Conservation (phyloP, 352 stramenopile species). For the Globisporangium abappressorium region DNA sequence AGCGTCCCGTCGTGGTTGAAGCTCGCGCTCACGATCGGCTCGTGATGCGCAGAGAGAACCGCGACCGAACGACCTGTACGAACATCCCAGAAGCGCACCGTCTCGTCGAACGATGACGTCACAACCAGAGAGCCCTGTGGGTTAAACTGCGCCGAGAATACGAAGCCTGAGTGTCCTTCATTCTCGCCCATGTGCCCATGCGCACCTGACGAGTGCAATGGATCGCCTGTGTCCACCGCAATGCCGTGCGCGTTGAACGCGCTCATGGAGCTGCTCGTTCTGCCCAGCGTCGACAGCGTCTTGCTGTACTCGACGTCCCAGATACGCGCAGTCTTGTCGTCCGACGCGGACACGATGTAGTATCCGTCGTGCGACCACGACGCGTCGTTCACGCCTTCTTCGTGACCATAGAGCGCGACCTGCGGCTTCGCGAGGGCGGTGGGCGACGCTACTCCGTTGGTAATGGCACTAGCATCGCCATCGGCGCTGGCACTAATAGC, state of each 20-base stretch:
- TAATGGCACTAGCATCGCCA: background rate
- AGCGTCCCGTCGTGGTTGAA: slow-evolving; percentile 95
- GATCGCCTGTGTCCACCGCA: slow-evolving; percentile 19
- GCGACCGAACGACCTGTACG: slow-evolving; percentile 86
- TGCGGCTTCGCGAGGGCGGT: slow-evolving; percentile 17
- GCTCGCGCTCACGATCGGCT: slow-evolving; percentile 92
- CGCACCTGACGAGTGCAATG: background rate
- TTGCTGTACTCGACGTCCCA: slow-evolving; percentile 92
- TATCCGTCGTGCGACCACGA: slow-evolving; percentile 85
- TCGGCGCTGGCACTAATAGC: background rate
- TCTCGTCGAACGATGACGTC: slow-evolving; percentile 93
- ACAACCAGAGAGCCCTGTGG: slow-evolving; percentile 91
- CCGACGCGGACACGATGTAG: slow-evolving; percentile 92
- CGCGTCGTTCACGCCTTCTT: slow-evolving; percentile 93
- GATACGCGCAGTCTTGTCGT: slow-evolving; percentile 94
- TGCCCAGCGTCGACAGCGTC: slow-evolving; percentile 67
- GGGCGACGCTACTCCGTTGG: background rate
- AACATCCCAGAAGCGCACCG: slow-evolving; percentile 95
- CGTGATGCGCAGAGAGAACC: slow-evolving; percentile 91
- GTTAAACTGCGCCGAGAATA: slow-evolving; percentile 95
- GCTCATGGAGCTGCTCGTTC: slow-evolving; percentile 28
- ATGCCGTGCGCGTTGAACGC: slow-evolving; percentile 24
- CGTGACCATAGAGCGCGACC: slow-evolving; percentile 80
- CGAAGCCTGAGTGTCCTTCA: slow-evolving; percentile 91
- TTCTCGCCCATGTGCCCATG: slow-evolving; percentile 15